These are phyloP conservation scores for Hawksworthiomyces lignivorus DNA, from an alignment of 2,329 filamentous ascomycete species.

Conservation along the genomic window DNA sequence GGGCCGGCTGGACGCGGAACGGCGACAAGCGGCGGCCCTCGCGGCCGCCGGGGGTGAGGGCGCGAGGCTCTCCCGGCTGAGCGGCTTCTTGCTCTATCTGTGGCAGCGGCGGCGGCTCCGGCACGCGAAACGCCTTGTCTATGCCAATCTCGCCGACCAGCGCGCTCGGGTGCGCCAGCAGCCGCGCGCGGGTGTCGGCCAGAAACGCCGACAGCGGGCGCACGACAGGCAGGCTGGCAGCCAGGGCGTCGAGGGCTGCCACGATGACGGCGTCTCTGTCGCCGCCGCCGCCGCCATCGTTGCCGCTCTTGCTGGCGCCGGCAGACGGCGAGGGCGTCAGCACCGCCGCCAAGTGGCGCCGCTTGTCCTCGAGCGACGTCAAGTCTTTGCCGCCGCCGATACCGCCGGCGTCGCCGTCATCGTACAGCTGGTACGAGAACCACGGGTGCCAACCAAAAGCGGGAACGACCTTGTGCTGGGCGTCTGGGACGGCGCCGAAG, in stretches of 20 bases:
- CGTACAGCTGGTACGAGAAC: constrained; percentile 72
- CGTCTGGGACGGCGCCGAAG: constrained; percentile 16
- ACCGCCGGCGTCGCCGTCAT: constrained; percentile 36
- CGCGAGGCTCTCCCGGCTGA: constrained; percentile 18
- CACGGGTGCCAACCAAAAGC: constrained; percentile 86
- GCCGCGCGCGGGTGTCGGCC: constrained; percentile 43
- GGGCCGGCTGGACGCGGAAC: constrained; percentile 58
- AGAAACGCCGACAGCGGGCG: constrained; percentile 37
- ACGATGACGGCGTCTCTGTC: constrained; percentile 17
- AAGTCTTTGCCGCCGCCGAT: neutral
- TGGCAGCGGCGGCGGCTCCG: constrained; percentile 41
- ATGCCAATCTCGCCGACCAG: constrained; percentile 72
- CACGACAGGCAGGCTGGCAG: constrained; percentile 49
- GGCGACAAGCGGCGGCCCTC: constrained; percentile 62
- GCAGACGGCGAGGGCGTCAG: constrained; percentile 46
- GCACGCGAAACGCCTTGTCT: constrained; percentile 70
- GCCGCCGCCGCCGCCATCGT: neutral
- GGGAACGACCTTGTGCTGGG: constrained; percentile 41
- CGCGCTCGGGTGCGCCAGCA: constrained; percentile 50
- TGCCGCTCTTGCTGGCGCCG: constrained; percentile 15
- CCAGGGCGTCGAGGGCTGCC: constrained; percentile 35
- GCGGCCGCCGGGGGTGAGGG: constrained; percentile 59
- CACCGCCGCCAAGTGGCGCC: constrained; percentile 58
- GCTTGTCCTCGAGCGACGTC: constrained; percentile 29
- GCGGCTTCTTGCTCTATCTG: constrained; percentile 26